Base-by-base conservation (phyloP, 192 early-diverging fungal genomes). In the Thoreauomyces humboldtii region DNA sequence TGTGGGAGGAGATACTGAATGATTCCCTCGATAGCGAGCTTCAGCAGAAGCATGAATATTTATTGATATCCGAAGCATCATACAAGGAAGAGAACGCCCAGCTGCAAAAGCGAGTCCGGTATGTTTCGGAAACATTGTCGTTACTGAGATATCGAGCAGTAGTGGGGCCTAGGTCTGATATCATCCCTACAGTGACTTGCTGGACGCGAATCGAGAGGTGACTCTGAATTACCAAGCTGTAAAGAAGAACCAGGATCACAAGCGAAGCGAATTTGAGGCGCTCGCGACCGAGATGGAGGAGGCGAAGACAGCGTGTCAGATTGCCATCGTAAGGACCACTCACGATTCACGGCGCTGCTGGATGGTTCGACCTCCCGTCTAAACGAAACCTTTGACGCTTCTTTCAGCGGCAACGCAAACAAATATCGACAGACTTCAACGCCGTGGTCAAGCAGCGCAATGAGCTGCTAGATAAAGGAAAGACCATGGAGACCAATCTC, bases 181-280 rank as follows among this genome's bases (percentile, higher is more conserved):
- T 41, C 9, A 12, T 41, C n/a, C n/a, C n/a, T 27, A 0, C 61
- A 81, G 78, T 44, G 82, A 84, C 57, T 45, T 84, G n/a, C 66
- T 84, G 37, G 77, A 81, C 33, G 82, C 77, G 4, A 84, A 81
- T 64, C 73, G 76, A 51, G 77, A 76, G 51, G 76, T 84, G 1
- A 82, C 77, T 0, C 35, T 35, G 32, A 81, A 84, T 38, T 84
- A 82, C 58, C 77, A 77, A 25, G 72, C 73, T 6, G 69, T 84
- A 54, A 84, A 84, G 69, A 81, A 74, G 66, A 81, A 84, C 59
- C 74, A 77, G 47, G 82, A 84, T 34, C 28, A 77, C 42, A 84
- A 84, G 47, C 71, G 74, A 27, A 65, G 61, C 51, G 79, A 84
- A 57, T 77, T 73, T 66, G 79, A 81, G 24, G 71, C 77, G 34